phyloP scores from a whole-genome alignment of 2,329 filamentous ascomycete species.

The Penicillium italicum region DNA sequence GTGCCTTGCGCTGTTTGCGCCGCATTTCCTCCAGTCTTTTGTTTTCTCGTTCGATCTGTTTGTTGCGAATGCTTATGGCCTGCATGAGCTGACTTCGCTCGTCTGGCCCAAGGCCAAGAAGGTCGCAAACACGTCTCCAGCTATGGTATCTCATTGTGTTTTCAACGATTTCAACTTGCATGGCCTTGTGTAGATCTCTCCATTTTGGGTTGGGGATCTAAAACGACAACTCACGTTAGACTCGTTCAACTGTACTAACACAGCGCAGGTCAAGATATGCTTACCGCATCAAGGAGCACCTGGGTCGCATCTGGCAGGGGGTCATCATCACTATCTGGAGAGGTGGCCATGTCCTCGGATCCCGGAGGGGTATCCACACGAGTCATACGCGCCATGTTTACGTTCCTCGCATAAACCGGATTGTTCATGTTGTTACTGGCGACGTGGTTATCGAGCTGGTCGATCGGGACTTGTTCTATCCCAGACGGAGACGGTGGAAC shows the following conservation, averaged over 20 bases:
- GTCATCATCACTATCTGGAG: slow-evolving; percentile 24
- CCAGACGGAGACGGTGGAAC: background rate
- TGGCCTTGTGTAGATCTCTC: slow-evolving; percentile 30
- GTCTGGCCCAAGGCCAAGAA: slow-evolving; percentile 25
- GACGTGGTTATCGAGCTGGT: slow-evolving; percentile 19
- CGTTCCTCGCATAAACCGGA: slow-evolving; percentile 29
- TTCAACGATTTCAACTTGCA: slow-evolving; percentile 37
- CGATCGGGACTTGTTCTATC: background rate
- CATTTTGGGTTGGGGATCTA: slow-evolving; percentile 26
- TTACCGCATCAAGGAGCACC: slow-evolving; percentile 9
- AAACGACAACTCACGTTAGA: background rate
- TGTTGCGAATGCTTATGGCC: slow-evolving; percentile 19
- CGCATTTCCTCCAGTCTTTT: slow-evolving; percentile 32
- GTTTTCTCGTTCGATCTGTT: slow-evolving; percentile 32
- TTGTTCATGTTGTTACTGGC: slow-evolving; percentile 32
- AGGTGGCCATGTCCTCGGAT: slow-evolving; percentile 1
- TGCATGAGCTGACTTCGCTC: slow-evolving; percentile 22
- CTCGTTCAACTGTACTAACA: background rate
- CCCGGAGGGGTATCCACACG: no score
- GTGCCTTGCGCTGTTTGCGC: slow-evolving; percentile 29
- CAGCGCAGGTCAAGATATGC: background rate
- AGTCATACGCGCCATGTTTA: slow-evolving; percentile 19
- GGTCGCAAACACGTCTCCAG: slow-evolving; percentile 20
- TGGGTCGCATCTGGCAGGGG: slow-evolving; percentile 6
- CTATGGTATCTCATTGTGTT: slow-evolving; percentile 28